These are phyloP conservation scores for Pouteria campechiana DNA, from an alignment of 179 eudicot species.

Conservation along the genomic window DNA sequence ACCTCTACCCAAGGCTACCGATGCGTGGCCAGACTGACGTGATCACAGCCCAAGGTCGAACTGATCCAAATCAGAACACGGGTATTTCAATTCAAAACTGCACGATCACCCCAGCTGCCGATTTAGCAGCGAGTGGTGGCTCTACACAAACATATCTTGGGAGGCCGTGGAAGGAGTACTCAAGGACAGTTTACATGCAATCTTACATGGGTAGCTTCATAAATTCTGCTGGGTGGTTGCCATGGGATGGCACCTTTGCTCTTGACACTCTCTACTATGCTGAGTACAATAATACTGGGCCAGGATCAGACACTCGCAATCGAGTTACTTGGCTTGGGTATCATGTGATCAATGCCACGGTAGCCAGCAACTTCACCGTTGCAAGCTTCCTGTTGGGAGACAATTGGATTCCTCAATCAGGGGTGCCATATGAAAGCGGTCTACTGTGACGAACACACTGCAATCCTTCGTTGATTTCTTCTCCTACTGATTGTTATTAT, in stretches of 20 bases:
- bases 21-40: constrained; percentile 23
- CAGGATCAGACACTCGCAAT: constrained; percentile 21
- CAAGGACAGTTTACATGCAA: constrained; percentile 18
- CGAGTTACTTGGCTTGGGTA: constrained; percentile 39
- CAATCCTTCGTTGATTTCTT: too few relatives aligned
- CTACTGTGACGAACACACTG: too few relatives aligned
- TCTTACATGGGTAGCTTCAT: constrained; percentile 19
- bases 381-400: constrained; percentile 22
- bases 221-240: constrained; percentile 27
- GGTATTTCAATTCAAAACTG: constrained; percentile 28
- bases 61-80: constrained; percentile 33
- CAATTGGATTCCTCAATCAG: constrained; percentile 31
- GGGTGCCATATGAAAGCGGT: constrained; percentile 22
- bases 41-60: constrained; percentile 38
- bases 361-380: constrained; percentile 28
- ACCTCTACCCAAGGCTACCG: constrained; percentile 29
- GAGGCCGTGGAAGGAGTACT: constrained; percentile 34
- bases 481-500: too few relatives aligned
- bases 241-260: constrained; percentile 29
- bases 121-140: constrained; percentile 8
- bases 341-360: constrained; percentile 13
- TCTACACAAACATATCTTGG: constrained; percentile 23
- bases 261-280: constrained; percentile 29
- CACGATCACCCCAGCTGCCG: constrained; percentile 11
- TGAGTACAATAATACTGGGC: constrained; percentile 29